Percentiles rank a stretch among this genome's conserved stretches.
Evolutionary conservation across 2,329 filamentous ascomycete species (phyloP).

Genomic region (Daldinia sp.): DNA sequence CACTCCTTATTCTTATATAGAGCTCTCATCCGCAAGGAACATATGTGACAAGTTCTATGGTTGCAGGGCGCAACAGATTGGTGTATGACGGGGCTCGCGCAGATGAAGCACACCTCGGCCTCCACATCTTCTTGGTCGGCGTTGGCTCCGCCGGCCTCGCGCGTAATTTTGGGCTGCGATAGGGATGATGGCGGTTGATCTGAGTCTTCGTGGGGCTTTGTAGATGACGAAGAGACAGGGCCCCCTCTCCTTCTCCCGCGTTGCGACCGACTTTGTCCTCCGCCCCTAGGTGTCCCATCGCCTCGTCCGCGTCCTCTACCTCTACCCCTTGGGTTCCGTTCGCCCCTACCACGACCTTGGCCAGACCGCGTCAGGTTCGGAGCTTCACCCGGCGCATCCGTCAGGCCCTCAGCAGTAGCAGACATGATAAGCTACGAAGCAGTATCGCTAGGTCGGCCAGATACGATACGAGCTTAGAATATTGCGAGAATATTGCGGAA

Average conservation of each 20-base stretch:
- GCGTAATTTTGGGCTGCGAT: slow-evolving; percentile 19
- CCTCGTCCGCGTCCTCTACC: slow-evolving; percentile 53
- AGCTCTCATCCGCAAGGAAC: slow-evolving; percentile 86
- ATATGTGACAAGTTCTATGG: slow-evolving; percentile 96
- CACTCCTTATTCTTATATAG: slow-evolving; percentile 97
- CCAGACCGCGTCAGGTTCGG: slow-evolving; percentile 26
- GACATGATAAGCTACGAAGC: slow-evolving; percentile 18
- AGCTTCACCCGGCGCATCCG: slow-evolving; percentile 2
- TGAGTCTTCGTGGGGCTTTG: slow-evolving; percentile 25
- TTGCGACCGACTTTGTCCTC: slow-evolving; percentile 50
- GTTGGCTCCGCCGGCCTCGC: slow-evolving; percentile 34
- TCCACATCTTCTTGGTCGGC: slow-evolving; percentile 66
- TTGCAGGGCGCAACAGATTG: slow-evolving; percentile 93
- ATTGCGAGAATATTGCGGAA: not conserved
- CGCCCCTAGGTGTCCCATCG: slow-evolving; percentile 36
- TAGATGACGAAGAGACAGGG: slow-evolving; percentile 22
- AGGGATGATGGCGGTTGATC: slow-evolving; percentile 5
- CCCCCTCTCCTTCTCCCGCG: slow-evolving; percentile 48
- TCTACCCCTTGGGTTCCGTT: slow-evolving; percentile 50
- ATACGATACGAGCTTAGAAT: not conserved
- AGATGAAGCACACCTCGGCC: slow-evolving; percentile 95
- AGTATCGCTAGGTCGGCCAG: not conserved
- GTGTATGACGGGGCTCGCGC: slow-evolving; percentile 88
- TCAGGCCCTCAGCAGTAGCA: slow-evolving; percentile 10
- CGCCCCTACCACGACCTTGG: slow-evolving; percentile 43